These are phyloP conservation scores for Saturnispora sanitii DNA, from an alignment of 805 yeast genomes.

Conservation along the genomic window DNA sequence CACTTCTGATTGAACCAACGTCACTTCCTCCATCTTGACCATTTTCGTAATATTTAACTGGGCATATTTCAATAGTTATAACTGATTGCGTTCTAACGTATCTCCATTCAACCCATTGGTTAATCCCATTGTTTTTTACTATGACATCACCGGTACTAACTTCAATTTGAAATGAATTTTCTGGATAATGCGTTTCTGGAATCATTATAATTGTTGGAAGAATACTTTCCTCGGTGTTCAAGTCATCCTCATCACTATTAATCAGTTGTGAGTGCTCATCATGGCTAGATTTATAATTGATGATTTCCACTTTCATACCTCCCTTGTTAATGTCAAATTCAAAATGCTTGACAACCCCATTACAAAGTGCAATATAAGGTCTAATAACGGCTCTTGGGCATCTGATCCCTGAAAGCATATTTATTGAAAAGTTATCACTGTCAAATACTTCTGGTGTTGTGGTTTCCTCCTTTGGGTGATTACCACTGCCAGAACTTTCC, in stretches of 20 bases:
- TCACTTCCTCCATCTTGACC: neutral
- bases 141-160: constrained; percentile 41
- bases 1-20: neutral
- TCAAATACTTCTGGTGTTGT: too few species aligned
- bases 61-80: neutral
- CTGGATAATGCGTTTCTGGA: constrained; percentile 64
- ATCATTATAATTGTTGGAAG: constrained; percentile 52
- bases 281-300: neutral
- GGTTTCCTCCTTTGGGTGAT: too few species aligned
- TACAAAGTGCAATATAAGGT: constrained; percentile 60
- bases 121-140: constrained; percentile 39
- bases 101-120: constrained; percentile 61
- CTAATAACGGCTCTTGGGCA: constrained; percentile 68
- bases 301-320: constrained; percentile 33
- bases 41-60: neutral
- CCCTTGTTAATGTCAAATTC: constrained; percentile 48
- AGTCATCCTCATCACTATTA: neutral
- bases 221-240: constrained; percentile 2
- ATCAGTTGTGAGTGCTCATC: neutral
- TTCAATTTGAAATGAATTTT: constrained; percentile 38
- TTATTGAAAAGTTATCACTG: neutral
- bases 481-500: neutral
- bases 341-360: constrained; percentile 46
- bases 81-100: constrained; percentile 2
- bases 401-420: constrained; percentile 44